Conservation (phyloP, 106 monocot species). For the Dendrobium officinale region DNA sequence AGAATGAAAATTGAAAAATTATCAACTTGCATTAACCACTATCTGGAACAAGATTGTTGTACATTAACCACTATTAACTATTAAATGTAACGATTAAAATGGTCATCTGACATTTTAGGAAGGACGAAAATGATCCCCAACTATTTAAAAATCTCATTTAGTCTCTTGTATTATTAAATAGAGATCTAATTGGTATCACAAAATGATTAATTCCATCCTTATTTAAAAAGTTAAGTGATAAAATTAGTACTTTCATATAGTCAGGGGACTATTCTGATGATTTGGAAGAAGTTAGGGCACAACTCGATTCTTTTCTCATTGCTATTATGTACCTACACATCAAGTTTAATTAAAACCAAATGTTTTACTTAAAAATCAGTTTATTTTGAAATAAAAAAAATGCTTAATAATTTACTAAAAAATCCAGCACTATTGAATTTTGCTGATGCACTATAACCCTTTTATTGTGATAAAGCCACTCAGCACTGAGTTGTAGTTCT, state of each 20-base stretch:
- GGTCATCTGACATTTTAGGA: no score
- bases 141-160: no score
- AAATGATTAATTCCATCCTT: no score
- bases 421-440: background rate
- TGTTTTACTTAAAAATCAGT: background rate
- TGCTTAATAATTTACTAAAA: slow-evolving; percentile 1
- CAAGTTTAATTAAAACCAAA: background rate
- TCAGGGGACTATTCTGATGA: no score
- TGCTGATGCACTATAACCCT: background rate
- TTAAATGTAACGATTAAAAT: no score
- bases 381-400: background rate
- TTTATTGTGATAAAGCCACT: background rate
- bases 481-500: background rate
- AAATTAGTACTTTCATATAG: no score
- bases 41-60: background rate
- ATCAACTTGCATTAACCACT: background rate
- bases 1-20: background rate
- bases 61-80: background rate
- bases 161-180: no score
- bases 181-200: no score
- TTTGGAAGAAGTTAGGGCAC: no score
- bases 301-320: background rate
- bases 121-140: no score
- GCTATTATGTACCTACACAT: background rate
- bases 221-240: no score